Conservation (phyloP, 1,284 basidiomycete species). For the Apiotrichum domesticum region DNA sequence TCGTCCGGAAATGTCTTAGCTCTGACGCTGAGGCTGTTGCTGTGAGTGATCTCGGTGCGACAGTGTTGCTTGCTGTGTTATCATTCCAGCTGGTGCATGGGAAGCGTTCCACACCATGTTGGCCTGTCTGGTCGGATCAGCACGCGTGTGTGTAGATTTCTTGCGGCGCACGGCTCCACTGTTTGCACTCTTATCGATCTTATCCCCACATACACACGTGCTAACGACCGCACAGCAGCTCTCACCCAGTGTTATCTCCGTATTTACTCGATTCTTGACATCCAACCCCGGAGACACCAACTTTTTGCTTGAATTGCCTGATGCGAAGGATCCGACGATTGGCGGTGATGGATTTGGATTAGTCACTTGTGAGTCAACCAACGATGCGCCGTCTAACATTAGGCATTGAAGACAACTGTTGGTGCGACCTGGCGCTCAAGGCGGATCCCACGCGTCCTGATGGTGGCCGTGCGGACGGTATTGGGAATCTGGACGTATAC, state of each 20-base stretch:
- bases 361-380: slow-evolving; percentile 31
- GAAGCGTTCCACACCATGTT: too few relatives aligned
- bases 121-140: too few relatives aligned
- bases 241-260: slow-evolving; percentile 19
- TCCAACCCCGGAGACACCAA: slow-evolving; percentile 30
- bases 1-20: slow-evolving; percentile 4
- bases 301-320: slow-evolving; percentile 34
- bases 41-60: slow-evolving; percentile 2
- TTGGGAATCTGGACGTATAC: slow-evolving; percentile 34
- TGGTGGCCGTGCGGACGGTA: slow-evolving; percentile 29
- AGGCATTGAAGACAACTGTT: slow-evolving; percentile 44
- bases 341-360: slow-evolving; percentile 38
- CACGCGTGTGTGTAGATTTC: too few relatives aligned
- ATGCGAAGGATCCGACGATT: slow-evolving; percentile 2
- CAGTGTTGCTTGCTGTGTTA: too few relatives aligned
- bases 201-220: neutral
- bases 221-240: slow-evolving; percentile 10
- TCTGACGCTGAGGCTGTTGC: slow-evolving; percentile 3
- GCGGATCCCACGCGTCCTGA: slow-evolving; percentile 26
- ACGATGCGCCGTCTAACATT: neutral
- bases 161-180: too few relatives aligned
- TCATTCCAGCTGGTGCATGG: too few relatives aligned
- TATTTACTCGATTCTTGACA: slow-evolving; percentile 19
- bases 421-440: slow-evolving; percentile 32
- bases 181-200: neutral